Base-by-base conservation (phyloP, 2,329 filamentous ascomycete genomes). In the Ascochyta koolunga region DNA sequence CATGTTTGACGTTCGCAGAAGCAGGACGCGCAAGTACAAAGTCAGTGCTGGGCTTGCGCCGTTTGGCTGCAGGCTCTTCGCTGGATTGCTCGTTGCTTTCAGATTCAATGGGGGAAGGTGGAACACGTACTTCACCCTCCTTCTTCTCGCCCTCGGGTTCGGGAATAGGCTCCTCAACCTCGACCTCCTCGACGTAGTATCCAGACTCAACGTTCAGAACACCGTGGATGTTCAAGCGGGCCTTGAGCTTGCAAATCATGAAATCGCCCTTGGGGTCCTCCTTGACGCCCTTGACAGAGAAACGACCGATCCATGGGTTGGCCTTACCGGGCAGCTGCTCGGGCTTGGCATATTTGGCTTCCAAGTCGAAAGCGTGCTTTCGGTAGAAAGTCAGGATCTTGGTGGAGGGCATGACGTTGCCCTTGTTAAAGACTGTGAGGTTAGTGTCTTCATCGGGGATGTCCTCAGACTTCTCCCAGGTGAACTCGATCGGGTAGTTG, bases 241-340 rank as follows among this genome's bases (percentile, higher is more conserved):
- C 93, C 86, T 98, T 98, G 59, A 99, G 88, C 83, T 99, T 99
- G 89, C 95, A 99, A 71, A 98, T 96, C 93, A 99, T 98, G 78
- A 98, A 99, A 75, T 98, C 95, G 56, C 96, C 91, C 75, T 95
- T 93, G 64, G 88, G 85, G 72, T 96, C 91, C 35, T 91, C 89
- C 84, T 97, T 93, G 72, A 99, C 93, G 39, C 90, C 90, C 86
- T 99, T 99, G 76, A 99, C 92, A 36, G 93, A 96, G 82, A 99
- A 99, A 62, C 91, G 88, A 52, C 95, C 95, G 66, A 99, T 97
- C 90, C 93, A 98, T 41, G 95, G 90, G 75, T 91, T 91, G 59
- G 89, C 83, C 83, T 93, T 96, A 70, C 93, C 92, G 16, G 95
- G 95, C 8, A 99, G 86, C 49, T 83, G 78, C 39, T 96, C 91